Percentiles rank a stretch among this genome's conserved stretches.
Evolutionary conservation across 306 rosid genomes (phyloP).

Genomic region (Citrullus amarus): DNA sequence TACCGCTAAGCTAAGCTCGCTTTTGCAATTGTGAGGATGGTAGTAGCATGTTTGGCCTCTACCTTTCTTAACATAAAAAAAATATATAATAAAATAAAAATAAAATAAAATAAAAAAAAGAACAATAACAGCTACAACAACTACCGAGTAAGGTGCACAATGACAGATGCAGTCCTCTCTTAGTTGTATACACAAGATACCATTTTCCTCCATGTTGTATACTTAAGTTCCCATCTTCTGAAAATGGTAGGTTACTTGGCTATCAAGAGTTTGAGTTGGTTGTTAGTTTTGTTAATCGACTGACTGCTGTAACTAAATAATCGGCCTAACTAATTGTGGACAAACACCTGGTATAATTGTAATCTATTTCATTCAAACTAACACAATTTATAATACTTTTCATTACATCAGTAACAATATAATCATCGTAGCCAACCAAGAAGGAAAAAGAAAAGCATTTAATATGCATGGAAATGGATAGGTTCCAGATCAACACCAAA

Average conservation of each 20-base stretch:
- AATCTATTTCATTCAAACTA: background rate
- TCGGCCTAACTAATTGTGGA: background rate
- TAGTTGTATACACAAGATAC: background rate
- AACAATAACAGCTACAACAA: background rate
- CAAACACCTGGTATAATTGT: background rate
- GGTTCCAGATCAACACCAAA: background rate
- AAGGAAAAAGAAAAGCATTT: background rate
- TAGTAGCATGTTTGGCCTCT: background rate
- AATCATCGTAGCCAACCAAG: background rate
- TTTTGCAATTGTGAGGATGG: no score
- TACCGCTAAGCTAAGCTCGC: no score
- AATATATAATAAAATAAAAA: background rate
- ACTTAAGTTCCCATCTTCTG: background rate
- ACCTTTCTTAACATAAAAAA: background rate
- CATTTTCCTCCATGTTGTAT: background rate
- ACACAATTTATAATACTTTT: background rate
- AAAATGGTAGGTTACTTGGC: background rate
- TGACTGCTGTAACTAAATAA: background rate
- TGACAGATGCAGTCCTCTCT: background rate
- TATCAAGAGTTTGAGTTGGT: background rate
- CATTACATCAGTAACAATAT: background rate
- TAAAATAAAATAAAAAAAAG: no score
- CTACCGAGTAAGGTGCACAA: background rate
- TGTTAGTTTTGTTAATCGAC: background rate
- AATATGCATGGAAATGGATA: background rate